These are phyloP conservation scores for Rosa persica DNA, from an alignment of 306 rosid genomes.

Conservation along the genomic window DNA sequence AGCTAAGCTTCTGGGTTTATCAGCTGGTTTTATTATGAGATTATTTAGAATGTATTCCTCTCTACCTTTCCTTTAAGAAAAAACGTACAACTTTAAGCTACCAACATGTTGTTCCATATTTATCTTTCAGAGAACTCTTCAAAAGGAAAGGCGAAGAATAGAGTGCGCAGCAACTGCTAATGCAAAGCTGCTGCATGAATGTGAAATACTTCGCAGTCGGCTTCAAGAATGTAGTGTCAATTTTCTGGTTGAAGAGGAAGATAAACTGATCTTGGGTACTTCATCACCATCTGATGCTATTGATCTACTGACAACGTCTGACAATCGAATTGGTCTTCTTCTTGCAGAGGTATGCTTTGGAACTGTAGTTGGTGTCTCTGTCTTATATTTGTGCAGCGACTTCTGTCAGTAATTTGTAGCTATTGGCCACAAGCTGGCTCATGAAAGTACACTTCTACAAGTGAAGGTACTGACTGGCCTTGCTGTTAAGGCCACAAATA, in stretches of 20 bases:
- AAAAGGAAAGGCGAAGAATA: conserved; percentile 66
- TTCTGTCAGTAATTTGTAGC: neutral
- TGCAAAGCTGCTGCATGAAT: conserved; percentile 79
- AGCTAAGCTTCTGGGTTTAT: neutral
- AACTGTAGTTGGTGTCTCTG: neutral
- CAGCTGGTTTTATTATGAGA: neutral
- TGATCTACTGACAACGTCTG: conserved; percentile 79
- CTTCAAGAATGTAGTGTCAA: conserved; percentile 86
- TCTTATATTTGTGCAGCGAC: no score
- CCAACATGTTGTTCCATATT: conserved; percentile 23
- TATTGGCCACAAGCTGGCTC: neutral
- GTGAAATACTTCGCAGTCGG: conserved; percentile 73
- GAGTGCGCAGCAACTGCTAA: conserved; percentile 52
- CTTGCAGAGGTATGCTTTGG: conserved; percentile 75
- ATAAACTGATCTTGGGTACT: conserved; percentile 66
- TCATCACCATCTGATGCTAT: conserved; percentile 71
- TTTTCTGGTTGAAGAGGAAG: conserved; percentile 88
- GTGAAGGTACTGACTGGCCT: neutral
- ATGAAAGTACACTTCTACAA: neutral
- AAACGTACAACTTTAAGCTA: neutral
- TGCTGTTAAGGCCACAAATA: neutral
- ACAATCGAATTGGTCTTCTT: conserved; percentile 82
- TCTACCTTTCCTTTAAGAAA: neutral
- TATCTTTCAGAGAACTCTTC: conserved; percentile 58
- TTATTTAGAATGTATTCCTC: neutral